Conservation (phyloP, 2,329 filamentous ascomycete genomes). For the Diaporthe caulivora region DNA sequence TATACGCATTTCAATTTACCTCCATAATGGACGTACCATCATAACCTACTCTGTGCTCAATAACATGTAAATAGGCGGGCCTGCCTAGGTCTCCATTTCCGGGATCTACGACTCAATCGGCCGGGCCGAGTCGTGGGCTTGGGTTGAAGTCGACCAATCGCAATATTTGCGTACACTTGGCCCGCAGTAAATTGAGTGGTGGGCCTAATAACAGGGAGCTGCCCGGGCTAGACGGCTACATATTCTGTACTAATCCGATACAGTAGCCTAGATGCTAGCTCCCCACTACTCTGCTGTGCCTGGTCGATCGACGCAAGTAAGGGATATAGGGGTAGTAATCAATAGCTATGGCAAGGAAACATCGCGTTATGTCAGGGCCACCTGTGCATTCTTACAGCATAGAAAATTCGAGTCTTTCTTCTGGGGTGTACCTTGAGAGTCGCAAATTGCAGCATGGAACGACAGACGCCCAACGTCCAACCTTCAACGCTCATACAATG, state of each 20-base stretch:
- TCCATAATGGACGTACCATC: not conserved
- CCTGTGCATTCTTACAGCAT: not conserved
- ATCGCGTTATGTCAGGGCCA: not conserved
- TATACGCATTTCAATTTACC: not conserved
- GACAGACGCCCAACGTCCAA: not conserved
- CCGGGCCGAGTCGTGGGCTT: not conserved
- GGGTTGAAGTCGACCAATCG: not conserved
- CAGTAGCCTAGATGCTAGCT: not conserved
- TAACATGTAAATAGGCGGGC: not conserved
- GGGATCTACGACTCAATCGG: not conserved
- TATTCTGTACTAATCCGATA: not conserved
- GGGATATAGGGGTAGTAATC: not conserved
- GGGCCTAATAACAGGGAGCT: not conserved
- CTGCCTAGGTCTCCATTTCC: not conserved
- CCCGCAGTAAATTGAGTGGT: not conserved
- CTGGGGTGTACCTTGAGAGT: not conserved
- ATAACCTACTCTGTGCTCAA: not conserved
- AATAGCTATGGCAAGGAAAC: not conserved
- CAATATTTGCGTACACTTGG: slow-evolving; percentile 11
- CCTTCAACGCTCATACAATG: not conserved
- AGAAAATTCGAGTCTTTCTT: not conserved
- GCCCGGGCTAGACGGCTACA: not conserved
- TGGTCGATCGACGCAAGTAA: not conserved
- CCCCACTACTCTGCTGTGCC: not conserved
- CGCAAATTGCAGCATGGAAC: too few relatives aligned